Conservation (phyloP, 495 filamentous ascomycete genomes). For the Eremomyces bilateralis region DNA sequence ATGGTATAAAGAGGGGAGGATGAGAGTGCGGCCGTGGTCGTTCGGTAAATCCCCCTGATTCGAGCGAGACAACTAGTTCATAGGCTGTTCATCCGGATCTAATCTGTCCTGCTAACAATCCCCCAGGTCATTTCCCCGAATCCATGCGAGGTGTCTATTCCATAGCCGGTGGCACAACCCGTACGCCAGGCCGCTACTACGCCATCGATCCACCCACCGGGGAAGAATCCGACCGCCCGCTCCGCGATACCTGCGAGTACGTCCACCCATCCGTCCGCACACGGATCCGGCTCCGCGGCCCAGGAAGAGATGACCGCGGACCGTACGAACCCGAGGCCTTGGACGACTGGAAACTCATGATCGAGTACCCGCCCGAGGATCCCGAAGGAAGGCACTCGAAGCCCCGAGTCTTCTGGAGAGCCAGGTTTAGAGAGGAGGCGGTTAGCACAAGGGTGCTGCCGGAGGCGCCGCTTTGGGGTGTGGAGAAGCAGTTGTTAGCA, state of each 20-base stretch:
- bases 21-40: conserved; percentile 33
- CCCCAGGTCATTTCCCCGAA: conserved; percentile 21
- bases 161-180: conserved; percentile 27
- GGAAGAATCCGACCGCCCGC: conserved; percentile 18
- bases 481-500: conserved; percentile 16
- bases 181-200: conserved; percentile 37
- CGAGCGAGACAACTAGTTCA: conserved; percentile 25
- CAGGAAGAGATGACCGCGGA: conserved; percentile 32
- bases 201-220: conserved; percentile 27
- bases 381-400: conserved; percentile 2
- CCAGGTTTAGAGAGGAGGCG: conserved; percentile 8
- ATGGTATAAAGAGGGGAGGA: conserved; percentile 26
- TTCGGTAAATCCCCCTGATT: conserved; percentile 30
- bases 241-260: conserved; percentile 40
- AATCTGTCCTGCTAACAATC: too few relatives aligned
- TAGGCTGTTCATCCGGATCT: too few relatives aligned
- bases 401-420: conserved; percentile 17
- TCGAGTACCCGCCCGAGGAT: conserved; percentile 15
- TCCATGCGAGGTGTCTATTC: conserved; percentile 26
- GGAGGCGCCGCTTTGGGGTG: conserved; percentile 17
- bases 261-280: conserved; percentile 40
- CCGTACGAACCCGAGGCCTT: conserved; percentile 32
- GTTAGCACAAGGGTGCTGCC: conserved; percentile 13
- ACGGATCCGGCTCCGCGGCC: conserved; percentile 29
- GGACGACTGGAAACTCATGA: conserved; percentile 21